phyloP scores from a whole-genome alignment of 331 rosid species.

The Telfairia occidentalis region DNA sequence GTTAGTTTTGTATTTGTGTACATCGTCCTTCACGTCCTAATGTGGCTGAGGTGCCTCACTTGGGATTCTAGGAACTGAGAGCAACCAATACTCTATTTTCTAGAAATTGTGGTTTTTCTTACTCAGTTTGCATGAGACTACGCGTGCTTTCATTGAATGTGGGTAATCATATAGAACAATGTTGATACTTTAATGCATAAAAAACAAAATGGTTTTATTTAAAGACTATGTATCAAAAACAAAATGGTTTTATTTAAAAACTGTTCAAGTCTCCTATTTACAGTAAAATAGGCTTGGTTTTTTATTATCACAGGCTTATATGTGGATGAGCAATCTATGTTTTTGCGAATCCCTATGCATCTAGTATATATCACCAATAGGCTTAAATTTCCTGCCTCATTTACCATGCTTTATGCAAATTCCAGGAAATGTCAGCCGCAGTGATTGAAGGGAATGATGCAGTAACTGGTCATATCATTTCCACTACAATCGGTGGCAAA shows the following conservation, averaged over 20 bases:
- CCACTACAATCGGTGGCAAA: conserved; percentile 93
- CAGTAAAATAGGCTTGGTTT: not conserved
- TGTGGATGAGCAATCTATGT: not conserved
- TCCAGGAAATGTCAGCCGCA: conserved; percentile 81
- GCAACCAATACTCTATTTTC: not conserved
- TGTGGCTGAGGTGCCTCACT: not conserved
- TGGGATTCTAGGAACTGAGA: not conserved
- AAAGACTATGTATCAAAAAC: not conserved
- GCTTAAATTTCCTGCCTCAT: not conserved
- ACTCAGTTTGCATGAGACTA: not conserved
- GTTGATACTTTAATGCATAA: not conserved
- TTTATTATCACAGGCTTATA: not conserved
- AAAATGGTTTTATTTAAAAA: not conserved
- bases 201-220: not conserved
- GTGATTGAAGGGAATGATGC: conserved; percentile 65
- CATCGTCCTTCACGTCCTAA: not conserved
- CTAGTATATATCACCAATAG: not conserved
- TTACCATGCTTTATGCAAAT: conserved; percentile 13
- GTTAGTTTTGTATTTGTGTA: not conserved
- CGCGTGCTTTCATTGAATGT: not conserved
- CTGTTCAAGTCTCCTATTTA: not conserved
- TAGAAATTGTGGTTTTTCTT: not conserved
- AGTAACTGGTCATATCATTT: conserved; percentile 83
- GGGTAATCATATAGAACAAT: not conserved
- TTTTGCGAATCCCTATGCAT: not conserved